Evolutionary conservation across 2,329 filamentous ascomycete genomes (phyloP), one percentile per base, ranked within the genome.

Genomic region (Arthrobotrys megalospora): DNA sequence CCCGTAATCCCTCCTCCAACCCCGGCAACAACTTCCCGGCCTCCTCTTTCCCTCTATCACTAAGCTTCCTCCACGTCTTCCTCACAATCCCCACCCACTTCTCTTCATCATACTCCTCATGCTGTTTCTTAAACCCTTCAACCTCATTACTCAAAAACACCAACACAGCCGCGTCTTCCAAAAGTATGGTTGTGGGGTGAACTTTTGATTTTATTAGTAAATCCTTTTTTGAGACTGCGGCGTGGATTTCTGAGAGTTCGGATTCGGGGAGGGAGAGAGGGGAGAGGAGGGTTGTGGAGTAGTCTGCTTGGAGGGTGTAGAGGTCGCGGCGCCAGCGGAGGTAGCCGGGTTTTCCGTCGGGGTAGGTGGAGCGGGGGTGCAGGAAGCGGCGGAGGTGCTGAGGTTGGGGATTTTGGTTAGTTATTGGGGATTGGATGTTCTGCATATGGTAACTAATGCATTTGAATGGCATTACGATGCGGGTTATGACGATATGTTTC

Each of bases 361-460:
- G 70, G 45, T 75, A 75, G 70, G 62, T 75, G 6, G 70, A 67
- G 45, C 70, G 70, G 19, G 70, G 63, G 63, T 75, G 70, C 1
- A 67, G 63, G 70, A 75, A 75, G 24, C 70, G 70, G 52, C 70
- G 70, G 70, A 75, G 70, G 45, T 75, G 70, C 70, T 75, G 45
- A 24, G 34, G 16, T 43, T 32, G 34, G 24, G 41, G 1, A 53
- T 38, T 8, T 32, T 11, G 52, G 28, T 58, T 34, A 58, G 52
- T 34, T 1, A 38, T 14, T 38, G 36, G 36, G 36, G 36, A 14
- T 38, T 1, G 2, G 8, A 14, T 1, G 2, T 1, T 38, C 8
- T 8, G 12, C 2, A 38, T 36, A 36, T 38, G 36, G 24, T 28
- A 28, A 28, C 24, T 28, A 5, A 5, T 28, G 2, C 24, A 28